Base-by-base conservation (phyloP, 129 eudicot species). In the Helichrysum umbraculigerum region DNA sequence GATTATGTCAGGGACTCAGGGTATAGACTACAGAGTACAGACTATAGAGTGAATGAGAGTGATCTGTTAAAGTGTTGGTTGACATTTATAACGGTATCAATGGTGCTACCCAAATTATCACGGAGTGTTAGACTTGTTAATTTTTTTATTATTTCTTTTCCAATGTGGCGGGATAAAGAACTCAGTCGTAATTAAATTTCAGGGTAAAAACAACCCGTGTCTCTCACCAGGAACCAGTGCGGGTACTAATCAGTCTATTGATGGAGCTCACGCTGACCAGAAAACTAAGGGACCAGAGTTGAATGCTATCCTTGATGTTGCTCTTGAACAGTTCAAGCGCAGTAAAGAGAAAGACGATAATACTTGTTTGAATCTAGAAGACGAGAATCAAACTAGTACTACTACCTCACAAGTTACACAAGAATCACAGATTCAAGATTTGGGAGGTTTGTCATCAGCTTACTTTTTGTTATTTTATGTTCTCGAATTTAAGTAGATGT, bases 141-240 rank as follows among this genome's bases (percentile, higher is more conserved):
- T n/a, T 32, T 4, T 22, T 16, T 64, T n/a, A n/a, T 32, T 64
- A 28, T 34, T 47, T 59, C 28, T 30, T 16, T 44, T 50, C 34
- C 11, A 41, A 32, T 67, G 44, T 70, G 68, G 33, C 4, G 29
- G 67, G n/a, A 28, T 47, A 3, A 70, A 51, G 29, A 63, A 63
- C 68, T 82, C 20, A 30, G 0, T 32, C n/a, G 39, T 63, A 17
- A 41, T 34, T 47, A 37, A 12, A 75, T 77, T 54, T 79, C 84
- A 92, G 92, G 92, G 83, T 67, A 88, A 88, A 79, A 82, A 83
- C 71, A 73, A 60, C 28, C 91, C 82, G 56, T 82, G 79, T 86
- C 75, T 81, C 2, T 83, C 85, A 28, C 78, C 96, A 1, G 73
- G 74, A 65, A 76, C 30, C 41, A 60, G 68, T 28, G 74, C 33